phyloP scores from a whole-genome alignment of 192 early-diverging fungal species.

The Linnemannia hyalina region DNA sequence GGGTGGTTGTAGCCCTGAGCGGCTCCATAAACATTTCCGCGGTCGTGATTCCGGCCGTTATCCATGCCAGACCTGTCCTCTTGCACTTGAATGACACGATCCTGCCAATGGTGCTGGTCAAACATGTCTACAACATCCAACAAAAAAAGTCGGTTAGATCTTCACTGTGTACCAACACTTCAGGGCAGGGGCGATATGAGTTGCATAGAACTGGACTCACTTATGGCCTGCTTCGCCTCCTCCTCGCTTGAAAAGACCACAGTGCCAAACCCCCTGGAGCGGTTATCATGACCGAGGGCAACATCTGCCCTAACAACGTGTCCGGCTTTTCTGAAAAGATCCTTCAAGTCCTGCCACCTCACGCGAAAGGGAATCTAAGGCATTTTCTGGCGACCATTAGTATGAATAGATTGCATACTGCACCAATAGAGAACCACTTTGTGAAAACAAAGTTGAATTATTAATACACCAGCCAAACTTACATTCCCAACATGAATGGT shows the following conservation, averaged over 20 bases:
- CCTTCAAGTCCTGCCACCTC: slow-evolving; percentile 83
- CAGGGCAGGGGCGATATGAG: not conserved
- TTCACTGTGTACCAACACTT: not conserved
- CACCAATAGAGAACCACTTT: not conserved
- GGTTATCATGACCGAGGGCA: slow-evolving; percentile 63
- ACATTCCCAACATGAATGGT: slow-evolving; percentile 82
- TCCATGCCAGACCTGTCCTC: slow-evolving; percentile 74
- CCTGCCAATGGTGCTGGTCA: slow-evolving; percentile 78
- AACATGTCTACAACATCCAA: slow-evolving; percentile 58
- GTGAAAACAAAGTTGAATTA: not conserved
- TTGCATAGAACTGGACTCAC: slow-evolving; percentile 25
- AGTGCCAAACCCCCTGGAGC: slow-evolving; percentile 81
- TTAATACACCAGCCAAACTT: slow-evolving; percentile 20
- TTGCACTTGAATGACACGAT: slow-evolving; percentile 79
- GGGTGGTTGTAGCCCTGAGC: slow-evolving; percentile 8
- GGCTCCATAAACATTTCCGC: slow-evolving; percentile 1
- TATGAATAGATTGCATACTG: not conserved
- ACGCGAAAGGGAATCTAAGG: slow-evolving; percentile 76
- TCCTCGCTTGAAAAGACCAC: slow-evolving; percentile 75
- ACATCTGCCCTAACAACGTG: slow-evolving; percentile 77
- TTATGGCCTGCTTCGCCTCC: slow-evolving; percentile 78
- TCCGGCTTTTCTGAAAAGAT: slow-evolving; percentile 78
- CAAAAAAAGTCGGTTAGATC: not conserved
- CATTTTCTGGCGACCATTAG: not conserved
- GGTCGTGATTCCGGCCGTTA: slow-evolving; percentile 16